Evolutionary conservation across 495 filamentous ascomycete species (phyloP).

Genomic region (Penicillium canariense): DNA sequence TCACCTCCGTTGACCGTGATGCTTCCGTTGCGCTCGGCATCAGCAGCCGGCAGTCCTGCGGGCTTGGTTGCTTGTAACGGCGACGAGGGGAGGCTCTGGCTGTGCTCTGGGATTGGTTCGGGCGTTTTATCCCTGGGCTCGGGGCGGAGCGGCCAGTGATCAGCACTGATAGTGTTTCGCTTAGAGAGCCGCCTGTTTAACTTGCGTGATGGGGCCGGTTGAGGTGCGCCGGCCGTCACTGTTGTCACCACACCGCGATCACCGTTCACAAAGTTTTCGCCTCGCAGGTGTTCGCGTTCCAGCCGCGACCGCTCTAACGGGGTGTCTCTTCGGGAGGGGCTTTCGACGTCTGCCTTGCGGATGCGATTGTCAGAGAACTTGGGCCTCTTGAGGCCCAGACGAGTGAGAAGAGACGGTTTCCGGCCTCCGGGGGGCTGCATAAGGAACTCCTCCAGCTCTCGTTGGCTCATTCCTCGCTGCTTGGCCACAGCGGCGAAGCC

Average conservation of each 20-base stretch:
- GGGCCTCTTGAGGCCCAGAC: slow-evolving; percentile 39
- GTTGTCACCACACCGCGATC: slow-evolving; percentile 14
- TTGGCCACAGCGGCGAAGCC: slow-evolving; percentile 40
- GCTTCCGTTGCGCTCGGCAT: slow-evolving; percentile 6
- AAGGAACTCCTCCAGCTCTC: slow-evolving; percentile 41
- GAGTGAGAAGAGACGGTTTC: slow-evolving; percentile 39
- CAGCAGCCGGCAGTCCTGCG: slow-evolving; percentile 5
- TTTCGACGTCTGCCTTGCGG: slow-evolving; percentile 29
- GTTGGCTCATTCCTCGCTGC: slow-evolving; percentile 42
- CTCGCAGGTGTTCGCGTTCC: slow-evolving; percentile 27
- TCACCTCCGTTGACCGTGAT: slow-evolving; percentile 9
- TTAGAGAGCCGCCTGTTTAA: slow-evolving; percentile 31
- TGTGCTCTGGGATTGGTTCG: slow-evolving; percentile 15
- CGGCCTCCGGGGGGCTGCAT: slow-evolving; percentile 35
- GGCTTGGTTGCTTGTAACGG: slow-evolving; percentile 7
- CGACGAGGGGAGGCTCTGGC: slow-evolving; percentile 12
- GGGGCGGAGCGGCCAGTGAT: slow-evolving; percentile 33
- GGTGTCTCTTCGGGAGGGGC: slow-evolving; percentile 30
- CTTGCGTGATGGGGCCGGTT: slow-evolving; percentile 23
- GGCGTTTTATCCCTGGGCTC: slow-evolving; percentile 13
- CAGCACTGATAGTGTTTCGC: slow-evolving; percentile 17
- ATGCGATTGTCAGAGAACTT: slow-evolving; percentile 37
- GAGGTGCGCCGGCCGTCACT: slow-evolving; percentile 12
- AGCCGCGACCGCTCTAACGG: slow-evolving; percentile 36
- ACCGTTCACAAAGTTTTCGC: slow-evolving; percentile 19